Evolutionary conservation across 2,329 filamentous ascomycete species (phyloP).

Genomic region (Fusarium anthophilum): DNA sequence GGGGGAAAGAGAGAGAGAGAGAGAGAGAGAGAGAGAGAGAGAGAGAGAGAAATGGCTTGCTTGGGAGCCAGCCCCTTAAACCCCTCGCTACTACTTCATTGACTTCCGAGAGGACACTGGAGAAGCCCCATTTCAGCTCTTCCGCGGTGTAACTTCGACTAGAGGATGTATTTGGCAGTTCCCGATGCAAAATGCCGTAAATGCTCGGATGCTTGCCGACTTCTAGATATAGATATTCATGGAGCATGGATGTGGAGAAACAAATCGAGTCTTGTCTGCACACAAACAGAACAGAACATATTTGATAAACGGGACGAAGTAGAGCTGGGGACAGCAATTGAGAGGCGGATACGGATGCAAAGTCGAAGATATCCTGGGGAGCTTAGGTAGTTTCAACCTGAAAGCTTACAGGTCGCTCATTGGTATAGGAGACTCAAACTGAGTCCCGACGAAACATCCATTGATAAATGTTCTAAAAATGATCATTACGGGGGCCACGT

Average conservation of each 20-base stretch:
- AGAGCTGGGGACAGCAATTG: neutral
- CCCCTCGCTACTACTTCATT: neutral
- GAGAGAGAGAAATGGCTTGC: neutral
- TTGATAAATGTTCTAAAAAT: slow-evolving; percentile 1
- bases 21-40: neutral
- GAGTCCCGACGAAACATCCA: neutral
- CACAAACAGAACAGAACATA: slow-evolving; percentile 14
- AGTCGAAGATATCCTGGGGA: neutral
- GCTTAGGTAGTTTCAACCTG: neutral
- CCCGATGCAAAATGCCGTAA: slow-evolving; percentile 4
- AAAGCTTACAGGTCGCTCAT: neutral
- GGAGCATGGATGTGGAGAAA: slow-evolving; percentile 15
- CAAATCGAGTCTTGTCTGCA: neutral
- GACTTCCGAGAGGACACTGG: neutral
- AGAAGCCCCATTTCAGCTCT: neutral
- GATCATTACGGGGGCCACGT: neutral
- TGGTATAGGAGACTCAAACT: neutral
- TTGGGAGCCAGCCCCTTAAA: slow-evolving; percentile 2
- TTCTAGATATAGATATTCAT: slow-evolving; percentile 3
- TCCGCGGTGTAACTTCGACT: neutral
- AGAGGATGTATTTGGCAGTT: neutral
- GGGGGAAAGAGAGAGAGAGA: neutral
- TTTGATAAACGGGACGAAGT: neutral
- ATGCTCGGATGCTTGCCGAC: slow-evolving; percentile 23
- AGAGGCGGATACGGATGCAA: neutral